Base-by-base conservation (phyloP, 768 basidiomycete species). In the Tephrocybe sp. region DNA sequence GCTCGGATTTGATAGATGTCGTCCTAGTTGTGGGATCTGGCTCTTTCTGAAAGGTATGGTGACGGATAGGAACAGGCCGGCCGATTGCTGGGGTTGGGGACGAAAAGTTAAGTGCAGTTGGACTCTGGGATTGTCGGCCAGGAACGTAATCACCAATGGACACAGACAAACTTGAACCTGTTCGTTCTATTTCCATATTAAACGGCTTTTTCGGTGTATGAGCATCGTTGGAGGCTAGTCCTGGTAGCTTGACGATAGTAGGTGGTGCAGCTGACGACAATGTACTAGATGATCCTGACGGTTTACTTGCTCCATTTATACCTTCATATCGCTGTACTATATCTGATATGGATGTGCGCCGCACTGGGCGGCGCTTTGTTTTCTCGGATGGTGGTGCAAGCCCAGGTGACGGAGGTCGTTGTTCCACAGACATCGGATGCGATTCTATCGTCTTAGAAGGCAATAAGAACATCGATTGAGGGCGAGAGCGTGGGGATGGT, bases 241-340 rank as follows among this genome's bases (percentile, higher is more conserved):
- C 54, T 36, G 51, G 39, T 26, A 46, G 21, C 34, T 56, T 56
- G 30, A 52, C 50, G 10, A 45, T 20, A 40, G 66, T 43, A 36
- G 59, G 67, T 12, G 61, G 18, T 46, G 65, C 51, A 23, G 68
- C 61, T 8, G 73, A 66, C 2, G 75, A 67, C 32, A 73, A 63
- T 4, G 65, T 56, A 24, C 66, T 51, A 18, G 59, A 36, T 15
- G 59, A 23, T 25, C 57, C 54, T 37, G 65, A 53, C 3, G 70
- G 57, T 54, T 70, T 74, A 20, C 59, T 56, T 48, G 62, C 66
- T 18, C 68, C 69, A 28, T 75, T 78, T 48, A 92, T 83, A 6
- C 83, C 80, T 65, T 93, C 91, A 64, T 85, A 93, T 39, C 75
- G 80, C 58, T 89, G 87, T 21, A 93, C 91, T 82, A 93, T 91